Base-by-base conservation (phyloP, 805 yeast genomes). In the Helenozyma baotianmanensis region DNA sequence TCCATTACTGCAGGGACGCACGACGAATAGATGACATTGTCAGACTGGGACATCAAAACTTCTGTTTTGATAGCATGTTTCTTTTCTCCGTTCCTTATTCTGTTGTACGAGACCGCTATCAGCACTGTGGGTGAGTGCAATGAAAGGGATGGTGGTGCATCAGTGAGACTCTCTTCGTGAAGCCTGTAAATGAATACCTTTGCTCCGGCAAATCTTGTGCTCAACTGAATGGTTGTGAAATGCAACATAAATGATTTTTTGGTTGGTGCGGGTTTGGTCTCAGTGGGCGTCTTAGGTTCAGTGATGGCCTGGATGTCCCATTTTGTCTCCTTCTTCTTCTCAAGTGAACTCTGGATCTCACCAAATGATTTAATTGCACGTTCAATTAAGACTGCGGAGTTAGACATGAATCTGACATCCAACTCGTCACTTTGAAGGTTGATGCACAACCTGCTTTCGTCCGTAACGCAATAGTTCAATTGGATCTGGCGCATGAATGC, bases 1-100 rank as follows among this genome's bases (percentile, higher is more conserved):
- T 82, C 92, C 25, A 66, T 54, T 3, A 87, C 48, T 4, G 85
- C 80, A 0, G 96, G 95, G 22, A 87, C 87, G 55, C 95, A 86
- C 0, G 78, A 63, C 0, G 96, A 76, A 36, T 73, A 72, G 3
- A 92, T 48, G 0, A 70, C 70, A 49, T 92, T 92, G 30, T 75
- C 76, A 0, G 96, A 84, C 1, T 85, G 70, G 12, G 84, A 73
- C 9, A 84, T 76, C 8, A 70, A 55, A 1, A 82, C 62, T 36
- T 82, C 83, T 17, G 72, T 56, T 14, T 68, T 62, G 14, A 80
- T 45, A 15, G 41, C 50, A 45, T 73, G 82, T 29, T 64, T 69
- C 33, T 64, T 67, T 0, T 39, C 25, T 0, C 62, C 19, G 0
- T 50, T 36, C 23, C 60, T 60, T 12, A 47, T 38, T 42, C 68